A percentile compares a stretch with the other conserved stretches of the same genome.
Evolutionary conservation across 208 protist species (phyloP).

Genomic region (Naegleria fowleri): DNA sequence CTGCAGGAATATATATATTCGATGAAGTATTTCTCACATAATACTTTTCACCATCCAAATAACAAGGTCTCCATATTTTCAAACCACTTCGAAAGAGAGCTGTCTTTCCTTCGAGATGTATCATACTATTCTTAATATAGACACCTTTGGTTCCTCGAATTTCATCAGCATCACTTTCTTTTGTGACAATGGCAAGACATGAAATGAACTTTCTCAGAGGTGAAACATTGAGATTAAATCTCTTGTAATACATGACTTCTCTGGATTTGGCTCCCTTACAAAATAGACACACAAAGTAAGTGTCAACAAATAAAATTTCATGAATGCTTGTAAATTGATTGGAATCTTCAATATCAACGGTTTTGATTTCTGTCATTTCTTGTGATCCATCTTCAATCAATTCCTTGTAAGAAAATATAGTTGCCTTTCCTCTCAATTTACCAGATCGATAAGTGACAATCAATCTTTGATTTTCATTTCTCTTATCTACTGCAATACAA

Average conservation of each 20-base stretch:
- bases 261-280: background rate
- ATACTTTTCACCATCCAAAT: conserved; percentile 3
- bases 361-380: background rate
- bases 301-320: background rate
- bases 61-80: background rate
- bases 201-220: background rate
- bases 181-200: background rate
- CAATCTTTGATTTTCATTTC: background rate
- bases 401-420: background rate
- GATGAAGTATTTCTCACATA: background rate
- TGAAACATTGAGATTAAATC: background rate
- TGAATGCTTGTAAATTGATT: background rate
- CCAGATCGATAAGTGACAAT: background rate
- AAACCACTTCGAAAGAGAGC: background rate
- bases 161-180: background rate
- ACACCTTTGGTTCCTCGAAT: background rate
- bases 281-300: background rate
- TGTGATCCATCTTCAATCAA: background rate
- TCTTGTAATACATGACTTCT: background rate
- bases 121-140: conserved; percentile 1
- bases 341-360: background rate
- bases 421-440: background rate
- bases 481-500: background rate
- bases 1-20: background rate
- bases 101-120: background rate